Percentiles rank a stretch among this genome's conserved stretches.
Conservation (phyloP, 257 asterid genomes). For the Nicotiana undulata region DNA sequence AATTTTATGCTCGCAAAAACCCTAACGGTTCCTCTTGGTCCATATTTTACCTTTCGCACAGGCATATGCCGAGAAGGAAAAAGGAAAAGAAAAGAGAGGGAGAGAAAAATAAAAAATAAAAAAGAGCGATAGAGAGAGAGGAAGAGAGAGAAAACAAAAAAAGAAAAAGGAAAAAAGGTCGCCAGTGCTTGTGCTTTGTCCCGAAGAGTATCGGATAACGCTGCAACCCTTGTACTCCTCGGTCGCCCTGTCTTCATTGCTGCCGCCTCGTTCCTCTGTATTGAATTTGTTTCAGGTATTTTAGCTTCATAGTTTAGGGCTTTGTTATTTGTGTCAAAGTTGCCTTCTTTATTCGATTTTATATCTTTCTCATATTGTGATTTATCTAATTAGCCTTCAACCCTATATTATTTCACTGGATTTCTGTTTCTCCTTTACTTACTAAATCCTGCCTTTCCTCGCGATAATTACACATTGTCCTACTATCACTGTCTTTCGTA, state of each 20-base stretch:
- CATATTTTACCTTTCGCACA: not conserved
- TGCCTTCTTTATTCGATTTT: not conserved
- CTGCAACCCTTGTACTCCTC: not conserved
- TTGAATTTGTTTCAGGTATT: not conserved
- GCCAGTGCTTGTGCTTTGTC: not conserved
- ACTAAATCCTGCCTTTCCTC: not conserved
- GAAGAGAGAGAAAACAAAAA: not conserved
- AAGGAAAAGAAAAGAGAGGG: not conserved
- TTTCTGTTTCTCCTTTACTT: not conserved
- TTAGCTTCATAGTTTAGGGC: not conserved
- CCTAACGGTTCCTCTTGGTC: not conserved
- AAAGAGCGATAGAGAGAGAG: not conserved
- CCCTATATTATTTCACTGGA: not conserved
- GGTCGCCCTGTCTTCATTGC: not conserved
- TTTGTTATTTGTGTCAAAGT: not conserved
- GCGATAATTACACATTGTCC: not conserved
- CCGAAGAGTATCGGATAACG: not conserved
- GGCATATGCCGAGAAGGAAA: not conserved
- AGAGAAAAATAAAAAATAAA: not conserved
- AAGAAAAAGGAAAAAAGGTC: not conserved
- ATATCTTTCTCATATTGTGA: not conserved
- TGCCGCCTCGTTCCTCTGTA: not conserved
- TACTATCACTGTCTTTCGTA: not conserved
- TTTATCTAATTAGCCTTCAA: not conserved
- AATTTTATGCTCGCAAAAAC: too few relatives aligned